phyloP scores from a whole-genome alignment of 2,329 filamentous ascomycete genomes.

The Furcasterigmium sp. region DNA sequence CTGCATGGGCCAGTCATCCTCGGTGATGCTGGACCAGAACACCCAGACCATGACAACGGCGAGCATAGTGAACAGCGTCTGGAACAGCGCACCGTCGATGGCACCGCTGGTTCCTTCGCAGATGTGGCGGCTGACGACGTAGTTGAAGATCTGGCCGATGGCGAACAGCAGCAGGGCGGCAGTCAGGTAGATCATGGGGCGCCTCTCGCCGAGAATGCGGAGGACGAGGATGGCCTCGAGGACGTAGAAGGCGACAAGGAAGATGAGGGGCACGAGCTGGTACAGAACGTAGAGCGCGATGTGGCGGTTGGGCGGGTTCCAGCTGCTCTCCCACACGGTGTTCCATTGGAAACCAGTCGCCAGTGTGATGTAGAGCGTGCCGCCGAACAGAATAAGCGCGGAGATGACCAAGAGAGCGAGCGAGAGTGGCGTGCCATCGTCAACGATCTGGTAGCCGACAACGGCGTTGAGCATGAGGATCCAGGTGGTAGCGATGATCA shows the following conservation, averaged over 20 bases:
- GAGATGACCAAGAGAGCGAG: constrained; percentile 70
- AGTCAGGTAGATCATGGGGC: constrained; percentile 86
- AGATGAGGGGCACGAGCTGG: constrained; percentile 81
- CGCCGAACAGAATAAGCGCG: constrained; percentile 69
- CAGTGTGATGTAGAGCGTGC: constrained; percentile 91
- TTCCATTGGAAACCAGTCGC: constrained; percentile 90
- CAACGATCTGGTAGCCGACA: constrained; percentile 88
- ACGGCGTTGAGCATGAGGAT: constrained; percentile 86
- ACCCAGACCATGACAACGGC: constrained; percentile 81
- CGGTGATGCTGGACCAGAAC: constrained; percentile 99
- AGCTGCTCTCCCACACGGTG: constrained; percentile 63
- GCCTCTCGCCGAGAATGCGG: constrained; percentile 76
- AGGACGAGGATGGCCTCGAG: constrained; percentile 82
- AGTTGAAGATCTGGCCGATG: constrained; percentile 93
- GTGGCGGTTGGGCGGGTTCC: constrained; percentile 61
- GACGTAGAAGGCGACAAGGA: constrained; percentile 81
- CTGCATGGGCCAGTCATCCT: constrained; percentile 87
- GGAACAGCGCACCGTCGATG: constrained; percentile 89
- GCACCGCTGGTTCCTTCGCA: constrained; percentile 77
- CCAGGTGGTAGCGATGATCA: constrained; percentile 86
- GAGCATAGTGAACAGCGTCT: constrained; percentile 86
- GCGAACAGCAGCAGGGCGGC: constrained; percentile 77
- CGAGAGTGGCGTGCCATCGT: constrained; percentile 86
- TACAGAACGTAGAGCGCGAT: constrained; percentile 93
- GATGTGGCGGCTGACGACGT: constrained; percentile 85